These are phyloP conservation scores for Puya raimondii DNA, from an alignment of 176 grass and related monocot genomes.

Conservation along the genomic window DNA sequence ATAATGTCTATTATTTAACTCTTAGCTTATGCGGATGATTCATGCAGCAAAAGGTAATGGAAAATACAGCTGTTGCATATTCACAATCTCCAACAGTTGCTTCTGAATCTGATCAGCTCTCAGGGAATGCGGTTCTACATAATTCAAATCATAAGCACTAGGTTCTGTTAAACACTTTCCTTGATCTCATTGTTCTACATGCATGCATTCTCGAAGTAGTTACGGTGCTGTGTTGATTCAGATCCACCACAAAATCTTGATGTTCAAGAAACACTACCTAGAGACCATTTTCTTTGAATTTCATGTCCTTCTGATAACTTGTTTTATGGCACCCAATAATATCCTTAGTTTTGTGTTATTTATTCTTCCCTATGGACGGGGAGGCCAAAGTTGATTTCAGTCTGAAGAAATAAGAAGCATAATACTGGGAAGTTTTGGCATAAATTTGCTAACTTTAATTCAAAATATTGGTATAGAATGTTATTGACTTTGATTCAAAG, in stretches of 20 bases:
- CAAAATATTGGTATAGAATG: too few relatives aligned
- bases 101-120: too few relatives aligned
- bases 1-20: too few relatives aligned
- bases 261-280: neutral
- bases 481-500: too few relatives aligned
- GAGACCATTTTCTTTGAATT: neutral
- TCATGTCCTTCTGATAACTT: neutral
- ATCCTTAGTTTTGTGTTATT: neutral
- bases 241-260: neutral
- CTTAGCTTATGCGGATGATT: too few relatives aligned
- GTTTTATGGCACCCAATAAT: neutral
- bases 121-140: slow-evolving; percentile 24
- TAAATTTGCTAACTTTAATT: slow-evolving; percentile 16
- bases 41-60: neutral
- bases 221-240: neutral
- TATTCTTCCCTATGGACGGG: slow-evolving; percentile 35
- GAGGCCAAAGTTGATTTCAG: slow-evolving; percentile 34
- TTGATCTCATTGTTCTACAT: neutral
- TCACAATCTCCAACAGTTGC: too few relatives aligned
- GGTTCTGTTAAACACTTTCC: slow-evolving; percentile 19
- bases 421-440: slow-evolving; percentile 84
- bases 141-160: slow-evolving; percentile 36
- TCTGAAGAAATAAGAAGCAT: slow-evolving; percentile 71
- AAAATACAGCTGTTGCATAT: slow-evolving; percentile 1
- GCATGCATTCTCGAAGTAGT: neutral